phyloP scores from a whole-genome alignment of 805 yeast genomes.

The Cyberlindnera maclurae region DNA sequence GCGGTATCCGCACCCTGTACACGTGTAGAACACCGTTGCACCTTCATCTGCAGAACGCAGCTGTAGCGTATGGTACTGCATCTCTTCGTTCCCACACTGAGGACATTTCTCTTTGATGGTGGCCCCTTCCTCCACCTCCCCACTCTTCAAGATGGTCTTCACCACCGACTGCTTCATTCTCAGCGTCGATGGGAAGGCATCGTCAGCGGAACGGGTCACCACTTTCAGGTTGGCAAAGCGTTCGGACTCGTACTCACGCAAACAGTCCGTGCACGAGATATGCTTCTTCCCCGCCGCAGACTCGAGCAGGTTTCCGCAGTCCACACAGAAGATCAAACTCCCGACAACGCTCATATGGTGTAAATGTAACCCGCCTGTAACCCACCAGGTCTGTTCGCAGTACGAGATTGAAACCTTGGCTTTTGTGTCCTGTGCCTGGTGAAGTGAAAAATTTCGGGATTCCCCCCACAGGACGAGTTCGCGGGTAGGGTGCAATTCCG shows the following conservation, averaged over 20 bases:
- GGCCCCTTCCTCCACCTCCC: conserved; percentile 90
- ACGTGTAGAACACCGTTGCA: conserved; percentile 96
- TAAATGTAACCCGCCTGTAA: too few species aligned
- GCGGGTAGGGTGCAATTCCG: background rate
- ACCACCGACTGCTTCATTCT: conserved; percentile 82
- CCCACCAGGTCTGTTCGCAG: too few species aligned
- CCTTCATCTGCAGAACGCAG: conserved; percentile 99
- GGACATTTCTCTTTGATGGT: conserved; percentile 97
- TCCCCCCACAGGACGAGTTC: background rate
- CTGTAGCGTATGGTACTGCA: conserved; percentile 96
- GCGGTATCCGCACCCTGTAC: conserved; percentile 87
- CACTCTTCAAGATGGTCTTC: conserved; percentile 69
- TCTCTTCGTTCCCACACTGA: conserved; percentile 96
- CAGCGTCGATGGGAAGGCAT: conserved; percentile 87
- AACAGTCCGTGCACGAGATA: conserved; percentile 53
- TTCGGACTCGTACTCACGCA: conserved; percentile 32
- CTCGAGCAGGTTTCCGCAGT: conserved; percentile 87
- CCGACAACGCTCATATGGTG: conserved; percentile 96
- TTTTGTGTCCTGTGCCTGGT: too few species aligned
- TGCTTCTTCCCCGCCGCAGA: conserved; percentile 43
- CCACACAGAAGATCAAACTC: conserved; percentile 85
- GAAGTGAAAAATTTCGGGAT: background rate
- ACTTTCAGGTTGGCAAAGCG: conserved; percentile 77
- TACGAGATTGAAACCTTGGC: too few species aligned
- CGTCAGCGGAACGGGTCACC: conserved; percentile 79